Evolutionary conservation across 192 early-diverging fungal genomes (phyloP).

Genomic region (Mortierella hygrophila): DNA sequence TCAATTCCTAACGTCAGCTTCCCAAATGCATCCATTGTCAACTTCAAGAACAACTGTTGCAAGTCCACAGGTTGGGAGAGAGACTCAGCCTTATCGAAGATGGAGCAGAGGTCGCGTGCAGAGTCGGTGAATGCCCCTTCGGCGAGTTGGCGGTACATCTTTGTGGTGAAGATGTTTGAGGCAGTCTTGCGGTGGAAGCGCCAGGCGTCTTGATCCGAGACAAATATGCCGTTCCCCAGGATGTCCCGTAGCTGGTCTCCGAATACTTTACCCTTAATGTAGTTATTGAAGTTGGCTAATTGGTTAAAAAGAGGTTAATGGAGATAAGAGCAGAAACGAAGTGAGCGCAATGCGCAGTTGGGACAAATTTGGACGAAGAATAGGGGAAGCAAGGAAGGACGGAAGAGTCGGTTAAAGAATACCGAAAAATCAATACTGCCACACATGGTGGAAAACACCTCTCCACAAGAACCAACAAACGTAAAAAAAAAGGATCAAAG

Average conservation of each 20-base stretch:
- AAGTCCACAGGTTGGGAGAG: conserved; percentile 43
- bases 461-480: neutral
- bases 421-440: too few relatives aligned
- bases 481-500: neutral
- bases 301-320: neutral
- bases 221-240: conserved; percentile 71
- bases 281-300: conserved; percentile 46
- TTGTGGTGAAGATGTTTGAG: conserved; percentile 49
- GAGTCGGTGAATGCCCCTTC: conserved; percentile 28
- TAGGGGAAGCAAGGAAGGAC: too few relatives aligned
- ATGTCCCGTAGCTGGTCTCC: conserved; percentile 49
- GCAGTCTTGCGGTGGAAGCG: conserved; percentile 62
- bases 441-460: too few relatives aligned
- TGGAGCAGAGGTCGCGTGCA: conserved; percentile 13
- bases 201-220: conserved; percentile 67
- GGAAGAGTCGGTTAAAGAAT: too few relatives aligned
- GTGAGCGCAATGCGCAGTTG: neutral
- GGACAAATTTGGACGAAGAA: neutral
- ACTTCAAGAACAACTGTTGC: conserved; percentile 55
- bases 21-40: conserved; percentile 57
- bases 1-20: conserved; percentile 53
- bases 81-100: conserved; percentile 18
- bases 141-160: conserved; percentile 40
- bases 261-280: conserved; percentile 49
- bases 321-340: neutral